Evolutionary conservation across 345 rosid species (phyloP).

Genomic region (Hypericum perforatum): DNA sequence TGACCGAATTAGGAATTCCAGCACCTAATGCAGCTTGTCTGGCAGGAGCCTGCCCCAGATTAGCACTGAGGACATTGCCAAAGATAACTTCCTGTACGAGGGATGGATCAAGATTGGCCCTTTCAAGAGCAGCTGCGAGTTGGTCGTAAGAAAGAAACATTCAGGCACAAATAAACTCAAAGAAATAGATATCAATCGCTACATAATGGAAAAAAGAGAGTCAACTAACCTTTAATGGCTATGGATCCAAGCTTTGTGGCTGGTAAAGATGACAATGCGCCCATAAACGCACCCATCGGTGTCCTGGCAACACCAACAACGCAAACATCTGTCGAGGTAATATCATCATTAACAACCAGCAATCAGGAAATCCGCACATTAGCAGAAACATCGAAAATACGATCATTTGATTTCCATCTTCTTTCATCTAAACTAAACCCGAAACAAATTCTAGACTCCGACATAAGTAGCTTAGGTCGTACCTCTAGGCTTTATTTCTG

Average conservation of each 20-base stretch:
- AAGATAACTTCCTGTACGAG: conserved; percentile 86
- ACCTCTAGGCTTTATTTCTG: too few relatives aligned
- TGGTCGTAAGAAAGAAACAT: conserved; percentile 1
- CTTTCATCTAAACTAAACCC: neutral
- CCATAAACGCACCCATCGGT: conserved; percentile 94
- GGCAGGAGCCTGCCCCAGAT: conserved; percentile 99
- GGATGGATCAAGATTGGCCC: conserved; percentile 80
- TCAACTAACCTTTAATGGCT: conserved; percentile 55
- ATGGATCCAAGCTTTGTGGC: conserved; percentile 95
- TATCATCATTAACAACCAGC: neutral
- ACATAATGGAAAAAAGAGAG: neutral
- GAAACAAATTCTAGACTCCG: conserved; percentile 1
- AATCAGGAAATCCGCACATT: neutral
- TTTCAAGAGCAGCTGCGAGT: conserved; percentile 73
- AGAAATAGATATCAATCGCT: conserved; percentile 6
- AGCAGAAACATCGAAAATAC: neutral
- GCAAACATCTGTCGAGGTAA: conserved; percentile 63
- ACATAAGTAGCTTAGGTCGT: too few relatives aligned
- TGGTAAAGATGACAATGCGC: conserved; percentile 64
- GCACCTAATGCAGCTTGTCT: conserved; percentile 98
- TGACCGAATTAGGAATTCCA: conserved; percentile 75
- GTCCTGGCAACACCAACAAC: conserved; percentile 96
- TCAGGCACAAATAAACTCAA: neutral
- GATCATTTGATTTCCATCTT: neutral
- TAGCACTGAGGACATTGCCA: conserved; percentile 93